phyloP scores from a whole-genome alignment of 306 rosid species.

The Spatholobus suberectus region DNA sequence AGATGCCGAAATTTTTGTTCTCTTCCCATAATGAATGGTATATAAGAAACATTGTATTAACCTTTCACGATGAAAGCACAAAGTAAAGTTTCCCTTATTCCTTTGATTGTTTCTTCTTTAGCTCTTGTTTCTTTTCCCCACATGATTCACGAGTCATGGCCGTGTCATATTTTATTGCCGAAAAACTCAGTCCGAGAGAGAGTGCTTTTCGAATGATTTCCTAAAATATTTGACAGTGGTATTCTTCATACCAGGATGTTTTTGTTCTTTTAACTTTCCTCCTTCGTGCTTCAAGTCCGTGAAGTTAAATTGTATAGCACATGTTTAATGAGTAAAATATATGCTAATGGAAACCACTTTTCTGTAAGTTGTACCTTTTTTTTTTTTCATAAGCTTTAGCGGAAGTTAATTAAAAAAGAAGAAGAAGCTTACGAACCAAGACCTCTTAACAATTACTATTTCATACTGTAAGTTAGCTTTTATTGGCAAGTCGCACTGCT shows the following conservation, averaged over 20 bases:
- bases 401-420: not conserved
- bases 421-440: not conserved
- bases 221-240: constrained; percentile 5
- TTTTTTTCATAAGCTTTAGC: not conserved
- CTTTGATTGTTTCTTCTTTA: not conserved
- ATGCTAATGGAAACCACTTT: not conserved
- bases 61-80: not conserved
- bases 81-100: not conserved
- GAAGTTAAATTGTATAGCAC: not conserved
- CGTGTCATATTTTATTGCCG: not conserved
- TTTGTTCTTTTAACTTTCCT: not conserved
- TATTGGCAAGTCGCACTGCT: not conserved
- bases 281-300: not conserved
- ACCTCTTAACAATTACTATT: not conserved
- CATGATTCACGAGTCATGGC: constrained; percentile 29
- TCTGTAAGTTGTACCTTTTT: not conserved
- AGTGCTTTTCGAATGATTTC: not conserved
- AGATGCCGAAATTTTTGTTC: constrained; percentile 7
- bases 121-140: not conserved
- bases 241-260: not conserved
- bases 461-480: not conserved
- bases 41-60: not conserved
- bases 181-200: not conserved
- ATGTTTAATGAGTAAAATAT: constrained; percentile 20
- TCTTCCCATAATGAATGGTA: constrained; percentile 9